Conservation (phyloP, 495 filamentous ascomycete genomes). For the Tuber melanosporum region DNA sequence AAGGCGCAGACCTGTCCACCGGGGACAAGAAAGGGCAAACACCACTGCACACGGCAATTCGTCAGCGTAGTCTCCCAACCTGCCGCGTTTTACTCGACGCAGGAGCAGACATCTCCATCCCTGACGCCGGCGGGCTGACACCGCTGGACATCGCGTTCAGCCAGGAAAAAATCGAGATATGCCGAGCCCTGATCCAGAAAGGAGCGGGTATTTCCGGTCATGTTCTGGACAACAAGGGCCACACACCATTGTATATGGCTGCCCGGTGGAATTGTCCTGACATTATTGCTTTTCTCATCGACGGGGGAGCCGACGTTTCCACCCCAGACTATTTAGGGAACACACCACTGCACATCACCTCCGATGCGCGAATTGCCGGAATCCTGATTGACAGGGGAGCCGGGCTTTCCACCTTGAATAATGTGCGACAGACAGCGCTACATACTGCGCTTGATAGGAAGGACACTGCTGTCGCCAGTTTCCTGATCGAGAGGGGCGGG, state of each 20-base stretch:
- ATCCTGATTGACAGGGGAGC: neutral
- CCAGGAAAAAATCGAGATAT: conserved; percentile 7
- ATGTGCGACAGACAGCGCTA: conserved; percentile 7
- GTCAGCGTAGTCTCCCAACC: neutral
- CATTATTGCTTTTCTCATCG: neutral
- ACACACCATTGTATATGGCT: conserved; percentile 3
- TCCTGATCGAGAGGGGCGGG: neutral
- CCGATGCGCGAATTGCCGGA: neutral
- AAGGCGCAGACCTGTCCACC: conserved; percentile 5
- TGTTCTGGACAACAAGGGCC: neutral
- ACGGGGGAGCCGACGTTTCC: neutral
- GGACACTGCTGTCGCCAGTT: neutral
- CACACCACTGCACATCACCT: conserved; percentile 3
- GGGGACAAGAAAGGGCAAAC: conserved; percentile 6
- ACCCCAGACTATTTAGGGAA: neutral
- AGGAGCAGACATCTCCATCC: conserved; percentile 8
- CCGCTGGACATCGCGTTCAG: conserved; percentile 8
- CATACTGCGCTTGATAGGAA: conserved; percentile 8
- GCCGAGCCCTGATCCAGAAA: neutral
- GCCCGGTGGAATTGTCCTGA: neutral
- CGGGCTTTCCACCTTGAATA: conserved; percentile 1
- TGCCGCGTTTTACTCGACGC: conserved; percentile 1
- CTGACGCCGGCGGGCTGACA: neutral
- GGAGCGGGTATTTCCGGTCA: conserved; percentile 1
- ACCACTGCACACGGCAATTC: conserved; percentile 11